Evolutionary conservation across 2,329 filamentous ascomycete species (phyloP).

Genomic region (Ophiocordyceps camponoti-floridani): DNA sequence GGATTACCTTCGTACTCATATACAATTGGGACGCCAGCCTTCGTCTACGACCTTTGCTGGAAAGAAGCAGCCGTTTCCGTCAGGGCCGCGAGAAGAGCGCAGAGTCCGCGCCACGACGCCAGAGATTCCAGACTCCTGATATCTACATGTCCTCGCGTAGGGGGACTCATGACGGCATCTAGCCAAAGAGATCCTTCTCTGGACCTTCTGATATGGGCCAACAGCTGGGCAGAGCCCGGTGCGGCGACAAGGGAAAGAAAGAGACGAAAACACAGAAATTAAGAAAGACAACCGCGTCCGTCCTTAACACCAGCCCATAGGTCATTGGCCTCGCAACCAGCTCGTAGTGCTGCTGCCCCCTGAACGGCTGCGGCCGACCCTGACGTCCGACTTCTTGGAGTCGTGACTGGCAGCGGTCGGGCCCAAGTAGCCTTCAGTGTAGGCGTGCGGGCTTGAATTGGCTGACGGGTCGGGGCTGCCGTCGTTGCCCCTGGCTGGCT

Average conservation of each 20-base stretch:
- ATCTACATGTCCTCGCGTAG: no score
- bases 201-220: no score
- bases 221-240: no score
- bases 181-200: no score
- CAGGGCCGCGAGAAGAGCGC: background rate
- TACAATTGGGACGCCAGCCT: background rate
- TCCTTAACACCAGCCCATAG: no score
- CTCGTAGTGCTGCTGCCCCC: slow-evolving; percentile 23
- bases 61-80: no score
- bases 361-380: slow-evolving; percentile 18
- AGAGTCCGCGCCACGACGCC: background rate
- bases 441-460: slow-evolving; percentile 16
- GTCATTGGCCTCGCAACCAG: slow-evolving; percentile 1
- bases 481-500: slow-evolving; percentile 4
- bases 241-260: no score
- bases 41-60: no score
- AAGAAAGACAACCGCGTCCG: no score
- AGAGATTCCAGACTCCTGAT: background rate
- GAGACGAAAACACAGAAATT: no score
- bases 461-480: background rate
- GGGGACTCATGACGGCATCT: no score
- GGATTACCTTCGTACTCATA: background rate
- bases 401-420: slow-evolving; percentile 21
- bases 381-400: slow-evolving; percentile 38
- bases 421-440: slow-evolving; percentile 26